Percentiles rank a stretch among this genome's conserved stretches.
These are phyloP conservation scores for Lumnitzera littorea DNA, from an alignment of 345 rosid genomes.

Conservation along the genomic window DNA sequence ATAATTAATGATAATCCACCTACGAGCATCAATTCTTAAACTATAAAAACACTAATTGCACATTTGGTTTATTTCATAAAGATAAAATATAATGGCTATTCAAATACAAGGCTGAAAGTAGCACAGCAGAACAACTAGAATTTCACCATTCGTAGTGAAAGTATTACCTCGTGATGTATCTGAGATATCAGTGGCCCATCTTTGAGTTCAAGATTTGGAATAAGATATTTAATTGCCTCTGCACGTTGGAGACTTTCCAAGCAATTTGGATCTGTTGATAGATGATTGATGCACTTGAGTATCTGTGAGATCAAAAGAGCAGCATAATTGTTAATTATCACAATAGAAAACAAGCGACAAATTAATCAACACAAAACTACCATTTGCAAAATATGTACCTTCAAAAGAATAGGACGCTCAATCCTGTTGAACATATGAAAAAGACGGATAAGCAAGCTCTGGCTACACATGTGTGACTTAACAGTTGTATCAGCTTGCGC, in stretches of 20 bases:
- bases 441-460: slow-evolving; percentile 84
- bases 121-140: not conserved
- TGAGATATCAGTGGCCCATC: slow-evolving; percentile 77
- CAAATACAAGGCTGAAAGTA: not conserved
- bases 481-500: slow-evolving; percentile 92
- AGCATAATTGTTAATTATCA: not conserved
- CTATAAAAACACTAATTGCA: too few species aligned
- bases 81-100: not conserved
- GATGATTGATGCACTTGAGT: slow-evolving; percentile 76
- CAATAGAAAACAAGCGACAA: slow-evolving; percentile 5
- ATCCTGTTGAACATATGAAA: slow-evolving; percentile 87
- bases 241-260: slow-evolving; percentile 96
- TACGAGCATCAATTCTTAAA: too few species aligned
- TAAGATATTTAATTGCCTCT: slow-evolving; percentile 84
- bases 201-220: slow-evolving; percentile 91
- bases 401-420: slow-evolving; percentile 80
- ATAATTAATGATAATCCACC: too few species aligned
- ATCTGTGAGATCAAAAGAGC: slow-evolving; percentile 36
- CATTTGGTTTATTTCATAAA: too few species aligned
- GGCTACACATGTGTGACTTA: slow-evolving; percentile 88
- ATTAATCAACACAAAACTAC: not conserved
- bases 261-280: slow-evolving; percentile 94
- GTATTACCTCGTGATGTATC: slow-evolving; percentile 79
- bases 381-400: slow-evolving; percentile 33
- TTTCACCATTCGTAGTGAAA: slow-evolving; percentile 1